Evolutionary conservation across 495 filamentous ascomycete species (phyloP), one percentile per base, ranked within the genome.

Genomic region (Tuber brumale): DNA sequence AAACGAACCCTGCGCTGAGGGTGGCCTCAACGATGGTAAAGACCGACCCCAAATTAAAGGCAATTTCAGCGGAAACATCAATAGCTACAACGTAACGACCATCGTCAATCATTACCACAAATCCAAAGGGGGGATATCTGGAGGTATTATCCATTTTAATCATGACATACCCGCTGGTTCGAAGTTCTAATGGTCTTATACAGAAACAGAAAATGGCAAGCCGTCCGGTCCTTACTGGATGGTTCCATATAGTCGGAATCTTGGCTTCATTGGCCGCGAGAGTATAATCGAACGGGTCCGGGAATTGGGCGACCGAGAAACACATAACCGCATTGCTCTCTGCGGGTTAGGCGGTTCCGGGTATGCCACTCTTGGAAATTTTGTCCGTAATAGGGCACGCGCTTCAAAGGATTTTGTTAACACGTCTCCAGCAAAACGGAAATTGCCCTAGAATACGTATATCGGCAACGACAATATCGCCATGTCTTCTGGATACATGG

Each of bases 391-490:
- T n/a, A n/a, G n/a, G n/a, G n/a, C n/a, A n/a, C n/a, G n/a, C n/a
- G n/a, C n/a, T n/a, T n/a, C n/a, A n/a, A n/a, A n/a, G n/a, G n/a
- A n/a, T 61, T n/a, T 61, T 61, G 27, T 61, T 66, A 66, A 66
- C 6, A 66, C 0, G 57, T 21, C 6, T 66, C 31, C 39, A 86
- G 84, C 31, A 88, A 88, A 78, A 86, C 86, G 2, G 85, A 88
- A 73, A 83, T 87, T 45, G 87, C 86, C 5, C 84, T 88, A 71
- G 85, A 88, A 71, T 86, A 85, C 75, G 82, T 81, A 14, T 87
- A 86, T 78, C 4, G 18, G 69, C 19, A 44, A 39, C 48, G 45
- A 14, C 9, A 48, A 1, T 1, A 42, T 14, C 27, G 27, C 3
- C 81, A 76, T 61, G 75, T 86, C 16, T 84, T 87, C 73, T 87